Percentiles rank a stretch among this genome's conserved stretches.
Conservation (phyloP, 2,329 filamentous ascomycete genomes). For the Sporothrix inflata region DNA sequence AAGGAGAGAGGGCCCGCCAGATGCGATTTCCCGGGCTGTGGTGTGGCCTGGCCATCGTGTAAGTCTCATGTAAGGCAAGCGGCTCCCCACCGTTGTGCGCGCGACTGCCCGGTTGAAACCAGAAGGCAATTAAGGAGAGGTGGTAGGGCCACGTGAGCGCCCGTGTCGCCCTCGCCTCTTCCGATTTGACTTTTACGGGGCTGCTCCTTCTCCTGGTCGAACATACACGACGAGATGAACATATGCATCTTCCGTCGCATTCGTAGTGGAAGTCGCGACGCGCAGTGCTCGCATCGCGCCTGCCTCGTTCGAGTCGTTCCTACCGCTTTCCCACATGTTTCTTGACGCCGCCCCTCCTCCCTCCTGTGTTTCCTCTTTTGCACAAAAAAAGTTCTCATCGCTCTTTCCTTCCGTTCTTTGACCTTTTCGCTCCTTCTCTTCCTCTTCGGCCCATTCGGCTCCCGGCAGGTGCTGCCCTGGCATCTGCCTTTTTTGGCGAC, state of each 20-base stretch:
- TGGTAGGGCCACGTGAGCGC: constrained; percentile 14
- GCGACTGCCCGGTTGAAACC: constrained; percentile 24
- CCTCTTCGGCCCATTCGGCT: not conserved
- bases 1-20: constrained; percentile 12
- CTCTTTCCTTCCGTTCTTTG: not conserved
- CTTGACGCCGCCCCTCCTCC: not conserved
- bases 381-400: not conserved
- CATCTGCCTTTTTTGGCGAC: not conserved
- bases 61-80: constrained; percentile 27
- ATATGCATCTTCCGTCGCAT: not conserved
- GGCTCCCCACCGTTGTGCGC: constrained; percentile 8
- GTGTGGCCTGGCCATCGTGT: constrained; percentile 19
- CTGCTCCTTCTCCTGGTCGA: not conserved
- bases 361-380: constrained; percentile 7
- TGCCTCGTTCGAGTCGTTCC: not conserved
- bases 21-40: constrained; percentile 26
- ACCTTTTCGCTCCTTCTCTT: not conserved
- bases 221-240: constrained; percentile 7
- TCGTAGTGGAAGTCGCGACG: not conserved
- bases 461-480: constrained; percentile 7
- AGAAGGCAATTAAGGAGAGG: constrained; percentile 1
- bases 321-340: not conserved
- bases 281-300: not conserved
- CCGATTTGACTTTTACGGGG: not conserved
- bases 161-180: not conserved